Conservation (phyloP, 441 rosid genomes). For the Metrosideros polymorpha region DNA sequence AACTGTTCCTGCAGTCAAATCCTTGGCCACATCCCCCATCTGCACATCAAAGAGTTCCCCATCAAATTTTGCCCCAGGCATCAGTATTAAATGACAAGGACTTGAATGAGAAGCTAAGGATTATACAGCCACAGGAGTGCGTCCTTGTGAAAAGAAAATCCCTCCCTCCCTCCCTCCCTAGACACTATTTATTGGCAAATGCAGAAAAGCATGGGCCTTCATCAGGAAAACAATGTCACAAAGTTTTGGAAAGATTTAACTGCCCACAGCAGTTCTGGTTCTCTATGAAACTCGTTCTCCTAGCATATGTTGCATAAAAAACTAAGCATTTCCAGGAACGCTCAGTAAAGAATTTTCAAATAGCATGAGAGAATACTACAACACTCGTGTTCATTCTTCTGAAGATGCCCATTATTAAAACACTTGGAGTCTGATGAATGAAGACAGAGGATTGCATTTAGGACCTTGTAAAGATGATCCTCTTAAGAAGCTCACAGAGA, state of each 20-base stretch:
- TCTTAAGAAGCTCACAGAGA: background rate
- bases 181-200: background rate
- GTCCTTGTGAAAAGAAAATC: background rate
- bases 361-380: background rate
- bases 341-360: background rate
- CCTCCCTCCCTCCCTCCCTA: background rate
- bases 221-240: background rate
- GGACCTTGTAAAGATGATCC: background rate
- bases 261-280: background rate
- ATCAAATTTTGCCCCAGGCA: background rate
- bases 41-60: conserved; percentile 6
- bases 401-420: background rate
- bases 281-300: background rate
- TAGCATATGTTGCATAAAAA: background rate
- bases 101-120: background rate
- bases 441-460: background rate
- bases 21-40: conserved; percentile 91
- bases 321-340: background rate
- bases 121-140: background rate
- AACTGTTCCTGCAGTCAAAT: conserved; percentile 75
- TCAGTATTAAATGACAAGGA: background rate
- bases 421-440: background rate
- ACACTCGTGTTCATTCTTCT: background rate
- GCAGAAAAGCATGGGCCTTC: background rate
- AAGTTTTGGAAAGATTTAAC: background rate